Percentiles rank a stretch among this genome's conserved stretches.
These are phyloP conservation scores for Penicillium hordei DNA, from an alignment of 2,329 filamentous ascomycete species.

Conservation along the genomic window DNA sequence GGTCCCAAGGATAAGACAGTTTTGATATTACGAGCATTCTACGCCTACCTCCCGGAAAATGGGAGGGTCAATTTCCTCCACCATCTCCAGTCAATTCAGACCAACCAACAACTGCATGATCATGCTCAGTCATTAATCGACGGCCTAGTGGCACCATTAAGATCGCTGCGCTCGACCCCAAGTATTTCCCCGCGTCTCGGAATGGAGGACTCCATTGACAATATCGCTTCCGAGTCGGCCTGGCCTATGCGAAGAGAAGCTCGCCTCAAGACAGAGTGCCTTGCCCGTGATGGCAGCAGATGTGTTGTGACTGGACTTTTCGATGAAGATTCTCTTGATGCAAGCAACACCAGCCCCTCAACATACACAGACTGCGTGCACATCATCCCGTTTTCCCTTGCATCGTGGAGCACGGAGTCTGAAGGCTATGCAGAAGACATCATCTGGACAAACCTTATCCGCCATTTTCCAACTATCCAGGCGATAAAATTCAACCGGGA, in stretches of 20 bases:
- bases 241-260: not conserved
- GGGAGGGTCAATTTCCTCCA: conserved; percentile 1
- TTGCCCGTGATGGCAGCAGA: conserved; percentile 5
- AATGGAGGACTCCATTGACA: not conserved
- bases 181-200: not conserved
- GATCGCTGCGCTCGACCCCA: not conserved
- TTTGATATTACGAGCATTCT: not conserved
- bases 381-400: not conserved
- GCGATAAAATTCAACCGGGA: not conserved
- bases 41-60: not conserved
- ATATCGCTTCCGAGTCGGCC: not conserved
- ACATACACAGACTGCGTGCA: not conserved
- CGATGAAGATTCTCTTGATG: conserved; percentile 4
- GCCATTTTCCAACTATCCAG: conserved; percentile 4
- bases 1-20: not conserved
- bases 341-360: not conserved
- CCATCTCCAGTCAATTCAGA: not conserved
- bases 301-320: conserved; percentile 3
- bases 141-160: not conserved
- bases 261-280: conserved; percentile 5
- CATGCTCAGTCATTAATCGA: not conserved
- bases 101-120: not conserved
- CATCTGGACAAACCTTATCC: conserved; percentile 5
- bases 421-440: conserved; percentile 3
- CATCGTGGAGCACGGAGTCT: not conserved